A percentile compares a stretch with the other conserved stretches of the same genome.
phyloP scores from a whole-genome alignment of 441 rosid genomes.

The Pelargonium cotyledonis region DNA sequence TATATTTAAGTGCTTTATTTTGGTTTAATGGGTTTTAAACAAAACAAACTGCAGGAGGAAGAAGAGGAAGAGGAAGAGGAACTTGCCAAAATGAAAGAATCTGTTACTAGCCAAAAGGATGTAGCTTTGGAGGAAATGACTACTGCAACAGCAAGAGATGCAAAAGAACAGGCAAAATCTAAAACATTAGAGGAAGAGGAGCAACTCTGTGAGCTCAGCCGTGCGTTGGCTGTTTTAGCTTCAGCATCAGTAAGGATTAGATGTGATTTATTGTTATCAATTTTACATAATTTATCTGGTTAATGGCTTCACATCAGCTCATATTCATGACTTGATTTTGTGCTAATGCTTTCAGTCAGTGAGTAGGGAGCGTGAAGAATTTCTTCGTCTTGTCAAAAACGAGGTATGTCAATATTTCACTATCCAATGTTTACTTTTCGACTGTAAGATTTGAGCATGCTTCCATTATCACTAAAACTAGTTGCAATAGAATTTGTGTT shows the following conservation, averaged over 20 bases:
- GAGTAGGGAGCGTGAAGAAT: conserved; percentile 91
- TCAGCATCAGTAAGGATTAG: conserved; percentile 75
- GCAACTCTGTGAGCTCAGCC: conserved; percentile 77
- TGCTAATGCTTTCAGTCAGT: conserved; percentile 52
- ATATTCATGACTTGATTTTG: conserved; percentile 17
- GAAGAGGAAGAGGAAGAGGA: conserved; percentile 75
- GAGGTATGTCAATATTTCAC: conserved; percentile 41
- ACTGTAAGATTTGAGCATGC: not conserved
- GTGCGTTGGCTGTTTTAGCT: conserved; percentile 82
- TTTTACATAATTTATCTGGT: not conserved
- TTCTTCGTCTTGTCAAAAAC: conserved; percentile 67
- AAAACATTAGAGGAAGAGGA: conserved; percentile 60
- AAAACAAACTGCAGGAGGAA: conserved; percentile 44
- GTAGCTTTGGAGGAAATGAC: conserved; percentile 54
- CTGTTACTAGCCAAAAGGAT: conserved; percentile 44
- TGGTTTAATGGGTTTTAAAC: conserved; percentile 11
- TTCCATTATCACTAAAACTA: not conserved
- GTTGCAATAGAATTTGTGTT: not conserved
- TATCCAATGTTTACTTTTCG: not conserved
- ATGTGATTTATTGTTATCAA: conserved; percentile 11
- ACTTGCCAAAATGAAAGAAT: conserved; percentile 53
- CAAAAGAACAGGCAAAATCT: conserved; percentile 45
- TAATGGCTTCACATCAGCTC: conserved; percentile 3
- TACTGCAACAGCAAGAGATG: conserved; percentile 48
- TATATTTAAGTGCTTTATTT: conserved; percentile 4